Evolutionary conservation across 371 early-diverging fungal species (phyloP).

Genomic region (Nematocida parisii): DNA sequence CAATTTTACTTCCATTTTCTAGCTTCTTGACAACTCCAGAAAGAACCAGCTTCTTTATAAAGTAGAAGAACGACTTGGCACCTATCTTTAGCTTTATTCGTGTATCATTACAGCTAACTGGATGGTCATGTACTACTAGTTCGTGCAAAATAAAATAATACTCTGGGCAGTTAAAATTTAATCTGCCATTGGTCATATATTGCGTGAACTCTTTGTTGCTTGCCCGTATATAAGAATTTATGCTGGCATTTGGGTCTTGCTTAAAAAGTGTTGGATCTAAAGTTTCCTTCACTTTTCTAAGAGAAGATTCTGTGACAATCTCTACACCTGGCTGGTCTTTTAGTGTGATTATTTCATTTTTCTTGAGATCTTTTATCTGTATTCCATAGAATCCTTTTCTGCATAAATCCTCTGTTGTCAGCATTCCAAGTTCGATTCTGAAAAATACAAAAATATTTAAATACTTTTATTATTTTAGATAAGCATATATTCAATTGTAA

Average conservation of each 20-base stretch:
- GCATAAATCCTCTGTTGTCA: slow-evolving; percentile 34
- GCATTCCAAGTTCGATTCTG: slow-evolving; percentile 51
- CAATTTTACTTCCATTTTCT: neutral
- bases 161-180: slow-evolving; percentile 33
- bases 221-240: slow-evolving; percentile 20
- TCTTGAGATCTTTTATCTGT: slow-evolving; percentile 9
- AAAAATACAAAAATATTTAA: slow-evolving; percentile 23
- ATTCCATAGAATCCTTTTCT: slow-evolving; percentile 54
- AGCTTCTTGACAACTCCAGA: slow-evolving; percentile 18
- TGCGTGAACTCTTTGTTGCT: slow-evolving; percentile 23
- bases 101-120: neutral
- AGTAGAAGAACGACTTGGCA: slow-evolving; percentile 38
- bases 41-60: slow-evolving; percentile 31
- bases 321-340: neutral
- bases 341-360: slow-evolving; percentile 15
- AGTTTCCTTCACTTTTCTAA: slow-evolving; percentile 16
- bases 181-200: slow-evolving; percentile 27
- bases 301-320: slow-evolving; percentile 37
- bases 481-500: neutral
- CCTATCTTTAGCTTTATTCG: slow-evolving; percentile 27
- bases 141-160: slow-evolving; percentile 54
- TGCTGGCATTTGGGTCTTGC: neutral
- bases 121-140: slow-evolving; percentile 8
- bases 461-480: slow-evolving; percentile 19
- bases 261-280: slow-evolving; percentile 4